Conservation (phyloP, 352 stramenopile species). For the Labyrinthula sp. region DNA sequence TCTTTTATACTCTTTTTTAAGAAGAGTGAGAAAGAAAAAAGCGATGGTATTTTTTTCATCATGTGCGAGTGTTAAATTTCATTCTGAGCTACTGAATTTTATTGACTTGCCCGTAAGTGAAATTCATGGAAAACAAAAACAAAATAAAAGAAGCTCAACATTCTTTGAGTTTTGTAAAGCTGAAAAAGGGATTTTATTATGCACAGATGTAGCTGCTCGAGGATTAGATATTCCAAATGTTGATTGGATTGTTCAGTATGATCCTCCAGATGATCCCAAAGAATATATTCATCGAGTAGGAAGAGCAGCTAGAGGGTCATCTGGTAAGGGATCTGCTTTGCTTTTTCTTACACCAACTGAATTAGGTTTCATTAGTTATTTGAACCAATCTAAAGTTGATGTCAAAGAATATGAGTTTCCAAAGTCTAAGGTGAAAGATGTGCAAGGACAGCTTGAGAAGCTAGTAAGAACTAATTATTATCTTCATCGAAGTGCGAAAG, state of each 20-base stretch:
- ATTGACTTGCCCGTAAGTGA: conserved; percentile 24
- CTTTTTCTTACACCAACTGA: conserved; percentile 91
- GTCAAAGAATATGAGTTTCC: conserved; percentile 98
- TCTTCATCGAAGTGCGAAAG: conserved; percentile 81
- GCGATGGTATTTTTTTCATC: conserved; percentile 62
- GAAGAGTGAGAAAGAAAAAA: conserved; percentile 52
- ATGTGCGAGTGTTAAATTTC: conserved; percentile 86
- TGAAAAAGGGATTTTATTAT: conserved; percentile 46
- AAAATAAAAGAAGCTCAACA: conserved; percentile 43
- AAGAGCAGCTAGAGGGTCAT: conserved; percentile 52
- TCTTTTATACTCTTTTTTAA: conserved; percentile 61
- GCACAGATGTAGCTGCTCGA: conserved; percentile 63
- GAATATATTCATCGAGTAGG: conserved; percentile 64
- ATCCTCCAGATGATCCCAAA: conserved; percentile 55
- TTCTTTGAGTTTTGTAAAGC: conserved; percentile 44
- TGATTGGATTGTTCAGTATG: conserved; percentile 75
- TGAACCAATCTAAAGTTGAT: conserved; percentile 80
- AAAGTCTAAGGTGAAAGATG: conserved; percentile 83
- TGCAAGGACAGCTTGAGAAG: conserved; percentile 84
- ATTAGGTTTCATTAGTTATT: conserved; percentile 68
- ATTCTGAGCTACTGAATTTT: conserved; percentile 56
- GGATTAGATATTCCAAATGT: conserved; percentile 58
- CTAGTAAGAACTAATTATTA: conserved; percentile 98
- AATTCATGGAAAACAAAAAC: conserved; percentile 80
- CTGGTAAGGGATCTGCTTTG: conserved; percentile 62